A percentile compares a stretch with the other conserved stretches of the same genome.
Conservation (phyloP, 108 stramenopile species). For the Cylindrotheca closterium region DNA sequence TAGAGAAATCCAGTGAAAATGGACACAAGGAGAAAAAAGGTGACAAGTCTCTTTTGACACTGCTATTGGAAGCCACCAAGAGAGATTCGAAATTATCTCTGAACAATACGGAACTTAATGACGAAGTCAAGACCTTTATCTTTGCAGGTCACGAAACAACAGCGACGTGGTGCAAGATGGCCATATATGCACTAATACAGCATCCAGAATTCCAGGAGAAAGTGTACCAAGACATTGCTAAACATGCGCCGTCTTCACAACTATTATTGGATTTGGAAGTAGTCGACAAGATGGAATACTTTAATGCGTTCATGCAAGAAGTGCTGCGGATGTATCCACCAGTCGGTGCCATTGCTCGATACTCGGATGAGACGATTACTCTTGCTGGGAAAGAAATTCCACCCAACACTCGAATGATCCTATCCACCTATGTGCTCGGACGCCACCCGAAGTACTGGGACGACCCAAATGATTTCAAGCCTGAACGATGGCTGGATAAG, state of each 20-base stretch:
- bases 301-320: constrained; percentile 60
- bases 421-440: constrained; percentile 54
- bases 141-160: constrained; percentile 75
- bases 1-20: background rate
- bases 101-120: constrained; percentile 42
- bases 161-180: constrained; percentile 59
- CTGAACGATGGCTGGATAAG: constrained; percentile 58
- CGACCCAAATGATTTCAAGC: constrained; percentile 55
- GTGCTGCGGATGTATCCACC: constrained; percentile 64
- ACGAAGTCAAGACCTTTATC: constrained; percentile 68
- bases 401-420: constrained; percentile 32
- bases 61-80: constrained; percentile 44
- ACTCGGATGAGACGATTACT: constrained; percentile 19
- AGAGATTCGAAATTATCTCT: constrained; percentile 19
- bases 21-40: constrained; percentile 4
- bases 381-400: constrained; percentile 48
- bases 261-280: constrained; percentile 39
- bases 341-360: constrained; percentile 45
- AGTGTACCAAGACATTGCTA: constrained; percentile 49
- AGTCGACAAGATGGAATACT: constrained; percentile 57
- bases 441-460: constrained; percentile 62
- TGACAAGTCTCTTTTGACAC: constrained; percentile 40
- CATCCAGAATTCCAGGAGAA: constrained; percentile 46
- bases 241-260: constrained; percentile 14
- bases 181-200: constrained; percentile 47